These are phyloP conservation scores for Trichoderma asperellum DNA, from an alignment of 2,329 filamentous ascomycete species.

Conservation along the genomic window DNA sequence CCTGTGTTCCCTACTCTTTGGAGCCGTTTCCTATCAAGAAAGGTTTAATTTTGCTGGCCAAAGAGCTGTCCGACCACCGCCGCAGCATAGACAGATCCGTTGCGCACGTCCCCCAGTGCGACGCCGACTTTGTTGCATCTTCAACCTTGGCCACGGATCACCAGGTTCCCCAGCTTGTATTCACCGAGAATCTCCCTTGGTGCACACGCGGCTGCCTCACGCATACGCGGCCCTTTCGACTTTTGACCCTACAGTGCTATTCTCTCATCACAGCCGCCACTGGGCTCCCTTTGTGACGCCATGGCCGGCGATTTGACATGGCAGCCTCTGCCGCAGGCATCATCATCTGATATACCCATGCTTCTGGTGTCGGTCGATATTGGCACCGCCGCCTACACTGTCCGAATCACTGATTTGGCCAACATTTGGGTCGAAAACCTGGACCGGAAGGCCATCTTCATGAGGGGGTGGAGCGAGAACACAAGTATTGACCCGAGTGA, in stretches of 20 bases:
- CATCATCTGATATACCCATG: slow-evolving; percentile 54
- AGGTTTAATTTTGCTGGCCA: background rate
- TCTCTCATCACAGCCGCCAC: background rate
- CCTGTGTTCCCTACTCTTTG: slow-evolving; percentile 14
- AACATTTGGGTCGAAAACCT: slow-evolving; percentile 73
- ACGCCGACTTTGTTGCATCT: slow-evolving; percentile 3
- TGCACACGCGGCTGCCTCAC: slow-evolving; percentile 22
- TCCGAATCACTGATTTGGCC: slow-evolving; percentile 72
- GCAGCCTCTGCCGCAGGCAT: slow-evolving; percentile 52
- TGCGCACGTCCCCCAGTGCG: slow-evolving; percentile 13
- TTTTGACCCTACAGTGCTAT: background rate
- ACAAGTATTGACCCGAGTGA: slow-evolving; percentile 76
- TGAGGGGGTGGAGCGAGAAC: slow-evolving; percentile 63
- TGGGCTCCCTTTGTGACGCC: background rate
- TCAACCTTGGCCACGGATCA: slow-evolving; percentile 9
- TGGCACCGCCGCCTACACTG: slow-evolving; percentile 59
- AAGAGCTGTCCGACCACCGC: slow-evolving; percentile 6
- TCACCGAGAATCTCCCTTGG: slow-evolving; percentile 26
- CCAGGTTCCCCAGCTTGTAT: slow-evolving; percentile 22
- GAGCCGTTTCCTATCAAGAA: slow-evolving; percentile 12
- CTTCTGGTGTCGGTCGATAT: slow-evolving; percentile 67
- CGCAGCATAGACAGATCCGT: slow-evolving; percentile 13
- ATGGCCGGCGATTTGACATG: slow-evolving; percentile 48
- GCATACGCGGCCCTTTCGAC: slow-evolving; percentile 9
- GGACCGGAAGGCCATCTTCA: slow-evolving; percentile 63